Percentiles rank a stretch among this genome's conserved stretches.
phyloP scores from a whole-genome alignment of 148 eudicot species.

The Tetragonia tetragonoides region DNA sequence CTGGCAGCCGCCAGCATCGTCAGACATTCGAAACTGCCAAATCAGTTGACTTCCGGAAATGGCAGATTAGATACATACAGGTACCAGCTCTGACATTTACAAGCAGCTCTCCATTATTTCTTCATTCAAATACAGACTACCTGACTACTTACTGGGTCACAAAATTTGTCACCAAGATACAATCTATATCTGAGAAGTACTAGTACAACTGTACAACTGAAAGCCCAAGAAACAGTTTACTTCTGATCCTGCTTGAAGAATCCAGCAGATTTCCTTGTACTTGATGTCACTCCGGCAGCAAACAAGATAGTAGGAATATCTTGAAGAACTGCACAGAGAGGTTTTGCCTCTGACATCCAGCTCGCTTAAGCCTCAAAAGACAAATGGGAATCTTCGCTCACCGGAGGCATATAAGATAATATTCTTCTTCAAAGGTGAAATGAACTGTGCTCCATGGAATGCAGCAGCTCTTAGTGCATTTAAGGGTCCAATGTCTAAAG shows the following conservation, averaged over 20 bases:
- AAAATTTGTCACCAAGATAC: background rate
- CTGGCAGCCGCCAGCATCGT: too few species aligned
- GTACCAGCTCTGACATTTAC: slow-evolving; percentile 1
- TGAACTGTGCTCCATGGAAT: slow-evolving; percentile 68
- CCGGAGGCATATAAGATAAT: slow-evolving; percentile 91
- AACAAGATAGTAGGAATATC: background rate
- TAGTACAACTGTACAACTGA: too few species aligned
- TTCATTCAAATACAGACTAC: background rate
- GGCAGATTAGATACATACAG: background rate
- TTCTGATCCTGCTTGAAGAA: background rate
- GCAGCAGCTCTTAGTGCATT: slow-evolving; percentile 85
- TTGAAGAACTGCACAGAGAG: background rate
- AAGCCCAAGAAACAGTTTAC: background rate
- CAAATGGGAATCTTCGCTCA: slow-evolving; percentile 62
- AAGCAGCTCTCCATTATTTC: background rate
- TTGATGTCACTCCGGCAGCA: background rate
- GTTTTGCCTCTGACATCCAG: background rate
- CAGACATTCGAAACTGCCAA: background rate
- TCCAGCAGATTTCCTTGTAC: background rate
- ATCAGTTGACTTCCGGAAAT: background rate
- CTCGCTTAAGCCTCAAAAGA: slow-evolving; percentile 41
- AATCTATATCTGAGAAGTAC: background rate
- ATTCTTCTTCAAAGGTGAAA: slow-evolving; percentile 73
- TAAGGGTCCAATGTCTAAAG: slow-evolving; percentile 77
- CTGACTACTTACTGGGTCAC: background rate